Conservation (phyloP, 345 rosid genomes). For the Boechera divaricarpa region DNA sequence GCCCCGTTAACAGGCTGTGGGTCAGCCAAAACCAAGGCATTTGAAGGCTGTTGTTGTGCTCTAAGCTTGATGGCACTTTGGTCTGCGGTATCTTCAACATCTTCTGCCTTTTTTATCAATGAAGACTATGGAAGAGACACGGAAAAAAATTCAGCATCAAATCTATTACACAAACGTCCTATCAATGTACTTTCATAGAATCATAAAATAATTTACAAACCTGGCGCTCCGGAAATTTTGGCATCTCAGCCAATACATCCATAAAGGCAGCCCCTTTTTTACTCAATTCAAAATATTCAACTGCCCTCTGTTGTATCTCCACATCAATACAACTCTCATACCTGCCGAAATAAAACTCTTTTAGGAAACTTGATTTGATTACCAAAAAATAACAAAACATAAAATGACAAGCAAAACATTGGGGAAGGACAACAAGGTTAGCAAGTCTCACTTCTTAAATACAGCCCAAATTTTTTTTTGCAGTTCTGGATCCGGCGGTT, state of each 20-base stretch:
- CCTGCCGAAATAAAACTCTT: constrained; percentile 50
- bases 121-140: constrained; percentile 64
- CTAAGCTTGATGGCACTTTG: constrained; percentile 98
- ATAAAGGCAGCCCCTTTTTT: constrained; percentile 78
- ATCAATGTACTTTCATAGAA: constrained; percentile 22
- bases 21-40: constrained; percentile 88
- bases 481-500: constrained; percentile 84
- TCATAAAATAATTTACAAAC: constrained; percentile 49
- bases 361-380: constrained; percentile 29
- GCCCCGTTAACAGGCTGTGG: constrained; percentile 69
- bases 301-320: constrained; percentile 98
- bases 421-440: constrained; percentile 15
- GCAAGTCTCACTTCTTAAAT: constrained; percentile 78
- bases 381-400: constrained; percentile 2
- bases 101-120: constrained; percentile 85
- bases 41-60: constrained; percentile 90
- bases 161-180: constrained; percentile 25
- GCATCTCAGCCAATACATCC: constrained; percentile 99
- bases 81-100: constrained; percentile 92
- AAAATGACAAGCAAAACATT: constrained; percentile 5
- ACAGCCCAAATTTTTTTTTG: constrained; percentile 87
- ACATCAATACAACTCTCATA: constrained; percentile 98
- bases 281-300: constrained; percentile 93
- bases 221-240: constrained; percentile 98
- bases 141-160: constrained; percentile 4